A percentile compares a stretch with the other conserved stretches of the same genome.
Conservation (phyloP, 352 stramenopile genomes). For the Globisporangium acanthophoron region DNA sequence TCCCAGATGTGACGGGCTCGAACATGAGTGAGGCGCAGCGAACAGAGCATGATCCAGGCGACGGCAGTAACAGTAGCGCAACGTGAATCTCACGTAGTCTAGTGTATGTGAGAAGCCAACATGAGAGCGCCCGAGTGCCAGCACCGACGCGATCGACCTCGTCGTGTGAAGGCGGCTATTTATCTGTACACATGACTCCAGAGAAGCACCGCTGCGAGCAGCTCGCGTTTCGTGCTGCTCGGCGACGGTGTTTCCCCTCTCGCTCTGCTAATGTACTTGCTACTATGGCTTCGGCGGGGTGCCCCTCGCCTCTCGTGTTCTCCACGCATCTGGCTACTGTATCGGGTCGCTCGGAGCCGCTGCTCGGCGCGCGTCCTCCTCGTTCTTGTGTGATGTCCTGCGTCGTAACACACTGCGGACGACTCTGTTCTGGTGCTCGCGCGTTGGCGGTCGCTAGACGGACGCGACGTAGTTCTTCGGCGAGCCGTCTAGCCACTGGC, state of each 20-base stretch:
- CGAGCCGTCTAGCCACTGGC: constrained; percentile 79
- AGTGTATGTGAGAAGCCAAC: not conserved
- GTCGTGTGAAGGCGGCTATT: not conserved
- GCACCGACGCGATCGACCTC: not conserved
- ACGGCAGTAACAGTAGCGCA: not conserved
- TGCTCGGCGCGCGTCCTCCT: not conserved
- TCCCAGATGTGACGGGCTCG: not conserved
- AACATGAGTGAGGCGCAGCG: not conserved
- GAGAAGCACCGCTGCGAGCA: not conserved
- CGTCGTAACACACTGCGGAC: too few species aligned
- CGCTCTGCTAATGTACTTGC: not conserved
- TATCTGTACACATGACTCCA: constrained; percentile 2
- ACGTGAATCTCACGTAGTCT: not conserved
- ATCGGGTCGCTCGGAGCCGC: not conserved
- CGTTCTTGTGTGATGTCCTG: too few species aligned
- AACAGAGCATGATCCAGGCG: not conserved
- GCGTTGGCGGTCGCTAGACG: constrained; percentile 28
- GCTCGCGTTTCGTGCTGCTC: not conserved
- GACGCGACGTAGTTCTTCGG: constrained; percentile 80
- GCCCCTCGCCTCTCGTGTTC: not conserved
- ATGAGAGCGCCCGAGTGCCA: too few species aligned
- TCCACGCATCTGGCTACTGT: not conserved
- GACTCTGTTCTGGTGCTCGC: not conserved
- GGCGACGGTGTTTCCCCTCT: not conserved
- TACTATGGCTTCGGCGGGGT: not conserved